Evolutionary conservation across 2,329 filamentous ascomycete species (phyloP).

Genomic region (Talaromyces atroroseus): DNA sequence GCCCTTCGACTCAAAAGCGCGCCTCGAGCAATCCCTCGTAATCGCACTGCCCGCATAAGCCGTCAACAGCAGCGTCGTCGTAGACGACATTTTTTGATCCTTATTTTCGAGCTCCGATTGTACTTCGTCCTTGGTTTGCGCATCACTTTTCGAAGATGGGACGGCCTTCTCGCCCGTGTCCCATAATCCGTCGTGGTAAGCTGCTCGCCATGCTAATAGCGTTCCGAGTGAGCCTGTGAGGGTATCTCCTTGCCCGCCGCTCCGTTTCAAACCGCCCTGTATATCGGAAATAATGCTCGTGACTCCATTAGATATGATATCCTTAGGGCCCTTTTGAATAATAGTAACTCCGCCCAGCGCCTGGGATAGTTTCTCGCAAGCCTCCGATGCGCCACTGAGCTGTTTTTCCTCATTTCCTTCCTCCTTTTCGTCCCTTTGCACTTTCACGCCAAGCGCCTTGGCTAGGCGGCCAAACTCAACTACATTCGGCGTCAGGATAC

Average conservation of each 20-base stretch:
- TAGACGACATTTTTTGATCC: slow-evolving; percentile 51
- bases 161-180: slow-evolving; percentile 37
- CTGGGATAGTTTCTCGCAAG: slow-evolving; percentile 64
- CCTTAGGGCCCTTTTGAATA: slow-evolving; percentile 78
- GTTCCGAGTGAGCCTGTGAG: slow-evolving; percentile 86
- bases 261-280: slow-evolving; percentile 78
- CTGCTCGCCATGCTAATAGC: slow-evolving; percentile 79
- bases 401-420: slow-evolving; percentile 39
- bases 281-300: slow-evolving; percentile 71
- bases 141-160: slow-evolving; percentile 21
- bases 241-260: slow-evolving; percentile 92
- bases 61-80: slow-evolving; percentile 63
- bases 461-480: slow-evolving; percentile 85
- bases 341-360: slow-evolving; percentile 84
- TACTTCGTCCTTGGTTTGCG: slow-evolving; percentile 37
- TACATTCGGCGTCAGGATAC: slow-evolving; percentile 89
- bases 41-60: slow-evolving; percentile 83
- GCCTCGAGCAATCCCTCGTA: slow-evolving; percentile 81
- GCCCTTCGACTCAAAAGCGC: slow-evolving; percentile 80
- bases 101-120: slow-evolving; percentile 40
- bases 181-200: slow-evolving; percentile 82
- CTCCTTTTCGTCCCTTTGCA: slow-evolving; percentile 39
- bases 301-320: slow-evolving; percentile 76
- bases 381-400: slow-evolving; percentile 45
- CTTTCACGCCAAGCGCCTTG: slow-evolving; percentile 65